Percentiles rank a stretch among this genome's conserved stretches.
Evolutionary conservation across 805 yeast species (phyloP).

Genomic region (Yarrowia keelungensis): DNA sequence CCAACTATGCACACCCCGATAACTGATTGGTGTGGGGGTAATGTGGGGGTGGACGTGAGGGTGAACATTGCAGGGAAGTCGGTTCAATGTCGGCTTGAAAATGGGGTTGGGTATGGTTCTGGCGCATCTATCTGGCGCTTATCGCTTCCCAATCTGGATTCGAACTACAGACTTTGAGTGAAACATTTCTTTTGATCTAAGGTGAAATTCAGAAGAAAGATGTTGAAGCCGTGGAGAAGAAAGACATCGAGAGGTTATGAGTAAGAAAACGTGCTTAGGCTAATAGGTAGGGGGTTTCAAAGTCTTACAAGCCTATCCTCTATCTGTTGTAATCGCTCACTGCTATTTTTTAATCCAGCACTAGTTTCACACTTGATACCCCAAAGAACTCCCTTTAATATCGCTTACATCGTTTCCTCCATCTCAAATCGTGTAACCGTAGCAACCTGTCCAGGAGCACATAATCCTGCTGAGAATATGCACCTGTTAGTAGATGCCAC

Average conservation of each 20-base stretch:
- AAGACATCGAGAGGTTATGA: background rate
- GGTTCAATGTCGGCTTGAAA: background rate
- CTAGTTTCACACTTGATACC: no score
- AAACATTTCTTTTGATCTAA: background rate
- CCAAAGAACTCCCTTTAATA: no score
- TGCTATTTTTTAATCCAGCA: no score
- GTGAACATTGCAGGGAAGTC: background rate
- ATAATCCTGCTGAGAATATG: constrained; percentile 15
- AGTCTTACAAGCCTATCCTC: no score
- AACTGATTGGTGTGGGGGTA: constrained; percentile 28
- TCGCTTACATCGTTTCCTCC: no score
- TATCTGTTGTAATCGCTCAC: no score
- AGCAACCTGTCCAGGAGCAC: constrained; percentile 13
- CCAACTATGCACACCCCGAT: background rate
- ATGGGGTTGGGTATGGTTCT: background rate
- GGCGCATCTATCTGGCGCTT: background rate
- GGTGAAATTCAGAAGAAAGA: background rate
- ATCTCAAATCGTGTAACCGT: background rate
- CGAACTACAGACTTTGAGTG: background rate
- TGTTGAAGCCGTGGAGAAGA: background rate
- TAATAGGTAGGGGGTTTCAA: no score
- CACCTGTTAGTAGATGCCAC: background rate
- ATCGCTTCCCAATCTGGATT: no score
- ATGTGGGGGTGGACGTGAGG: constrained; percentile 15
- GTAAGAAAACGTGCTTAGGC: background rate